Evolutionary conservation across 208 protist species (phyloP), one percentile per base, ranked within the genome.

Genomic region (Wallacemonas sp.): DNA sequence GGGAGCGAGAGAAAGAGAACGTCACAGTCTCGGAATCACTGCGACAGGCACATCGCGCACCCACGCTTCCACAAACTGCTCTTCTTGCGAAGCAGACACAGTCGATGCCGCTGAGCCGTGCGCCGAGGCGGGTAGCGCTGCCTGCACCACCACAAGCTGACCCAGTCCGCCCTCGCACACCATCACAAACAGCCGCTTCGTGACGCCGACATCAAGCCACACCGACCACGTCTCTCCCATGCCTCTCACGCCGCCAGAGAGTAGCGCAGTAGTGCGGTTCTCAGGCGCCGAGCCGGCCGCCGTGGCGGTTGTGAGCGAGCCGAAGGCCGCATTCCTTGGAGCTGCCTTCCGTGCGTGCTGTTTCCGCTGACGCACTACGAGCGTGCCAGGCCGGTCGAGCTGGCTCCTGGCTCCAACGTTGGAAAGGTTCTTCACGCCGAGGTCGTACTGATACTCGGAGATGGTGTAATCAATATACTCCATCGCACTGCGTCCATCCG

Each of bases 401-500:
- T 76, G 69, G 12, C 53, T 76, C 2, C 66, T 33, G 29, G 73
- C 62, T 5, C 34, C n/a, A 5, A 81, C 61, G 70, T 77, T 78
- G 39, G 42, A 22, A n/a, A 80, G 61, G 38, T 58, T 71, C 29
- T 78, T 79, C n/a, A 71, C 60, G 38, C 64, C 73, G 5, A 48
- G 76, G 39, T 93, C 76, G 63, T 92, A 89, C 52, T 71, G 32
- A 63, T 78, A 85, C 77, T 91, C 85, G 24, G 65, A 64, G 36
- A 88, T 39, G 19, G 78, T 48, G 38, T 83, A 89, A 29, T 92
- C 86, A 37, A 92, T 50, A 50, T 85, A 95, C 15, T 89, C 80
- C 10, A 69, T 71, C 5, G 82, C 72, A 41, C 63, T 83, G 59
- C 89, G 82, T 36, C 79, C 81, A 27, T 95, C 86, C 1, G 67